These are phyloP conservation scores for Schizochytrium sp. DNA, from an alignment of 108 stramenopile genomes.

Conservation along the genomic window DNA sequence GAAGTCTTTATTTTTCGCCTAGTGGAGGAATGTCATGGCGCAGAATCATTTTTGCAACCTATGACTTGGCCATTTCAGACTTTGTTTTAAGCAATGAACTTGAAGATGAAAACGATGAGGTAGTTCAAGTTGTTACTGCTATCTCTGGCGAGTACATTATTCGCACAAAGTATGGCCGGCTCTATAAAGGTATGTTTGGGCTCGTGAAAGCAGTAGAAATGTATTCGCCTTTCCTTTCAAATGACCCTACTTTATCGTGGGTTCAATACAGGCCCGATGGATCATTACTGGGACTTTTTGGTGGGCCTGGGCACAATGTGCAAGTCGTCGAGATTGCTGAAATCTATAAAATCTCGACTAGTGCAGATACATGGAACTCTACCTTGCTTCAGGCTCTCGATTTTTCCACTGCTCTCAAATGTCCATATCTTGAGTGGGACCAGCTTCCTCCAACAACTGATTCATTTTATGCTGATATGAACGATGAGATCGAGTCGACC, in stretches of 20 bases:
- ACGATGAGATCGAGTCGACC: background rate
- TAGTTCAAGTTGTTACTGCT: constrained; percentile 7
- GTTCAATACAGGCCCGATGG: constrained; percentile 39
- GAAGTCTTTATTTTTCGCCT: background rate
- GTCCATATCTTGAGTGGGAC: constrained; percentile 29
- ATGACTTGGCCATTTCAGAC: background rate
- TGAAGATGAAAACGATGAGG: background rate
- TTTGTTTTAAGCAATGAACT: background rate
- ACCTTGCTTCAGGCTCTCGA: background rate
- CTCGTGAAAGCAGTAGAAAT: constrained; percentile 33
- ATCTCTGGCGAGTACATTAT: background rate
- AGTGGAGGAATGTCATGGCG: constrained; percentile 23
- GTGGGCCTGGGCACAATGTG: background rate
- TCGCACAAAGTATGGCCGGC: background rate
- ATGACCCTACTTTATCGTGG: background rate
- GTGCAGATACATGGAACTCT: background rate
- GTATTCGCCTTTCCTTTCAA: background rate
- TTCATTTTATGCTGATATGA: constrained; percentile 50
- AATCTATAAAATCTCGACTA: background rate
- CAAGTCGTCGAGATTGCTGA: background rate
- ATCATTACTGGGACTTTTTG: background rate
- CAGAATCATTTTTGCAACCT: background rate
- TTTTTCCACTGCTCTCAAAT: background rate
- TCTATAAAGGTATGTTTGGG: constrained; percentile 29
- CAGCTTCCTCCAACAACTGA: background rate